Evolutionary conservation across 169 alveolate species (phyloP), one percentile per base, ranked within the genome.

Genomic region (Ichthyophthirius multifiliis): DNA sequence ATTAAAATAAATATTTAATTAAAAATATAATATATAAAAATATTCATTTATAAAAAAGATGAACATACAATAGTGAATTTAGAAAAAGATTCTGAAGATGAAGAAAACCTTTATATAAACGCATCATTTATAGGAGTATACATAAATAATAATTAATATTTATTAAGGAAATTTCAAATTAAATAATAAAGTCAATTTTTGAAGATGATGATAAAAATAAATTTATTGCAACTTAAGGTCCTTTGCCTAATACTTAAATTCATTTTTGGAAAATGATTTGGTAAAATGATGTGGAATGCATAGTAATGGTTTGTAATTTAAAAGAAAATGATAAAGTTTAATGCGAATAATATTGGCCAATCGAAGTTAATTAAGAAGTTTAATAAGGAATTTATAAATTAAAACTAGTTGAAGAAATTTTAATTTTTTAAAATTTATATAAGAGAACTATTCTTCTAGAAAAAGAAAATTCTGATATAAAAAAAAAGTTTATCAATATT

Each of bases 321-420:
- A 81, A 85, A 65, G 89, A 67, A 41, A 67, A 67, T 20, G 77
- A 67, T 37, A 67, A 67, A 39, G 46, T 73, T 1, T 90, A 94
- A 84, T 93, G 96, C 75, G 96, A 90, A 5, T 75, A 93, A 65
- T 95, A 95, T 79, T 93, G 93, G 93, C 98, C 98, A 15, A 75
- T 48, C 30, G 87, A 83, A 34, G 82, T 86, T 9, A 89, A 86
- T 13, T 88, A 62, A 3, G 76, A 79, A 18, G 41, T 82, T 27
- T 39, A 41, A 35, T 75, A 75, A 55, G 88, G 87, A 18, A 87
- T 90, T 37, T 65, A 89, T 34, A 44, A 65, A 37, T 44, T 90
- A 1, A 89, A 86, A 23, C 78, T 86, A 10, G 78, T 78, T 12
- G 55, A 80, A 16, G 75, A 82, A 65, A 94, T 82, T 23, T 85